Conservation (phyloP, 768 basidiomycete species). For the Boletus edulis region DNA sequence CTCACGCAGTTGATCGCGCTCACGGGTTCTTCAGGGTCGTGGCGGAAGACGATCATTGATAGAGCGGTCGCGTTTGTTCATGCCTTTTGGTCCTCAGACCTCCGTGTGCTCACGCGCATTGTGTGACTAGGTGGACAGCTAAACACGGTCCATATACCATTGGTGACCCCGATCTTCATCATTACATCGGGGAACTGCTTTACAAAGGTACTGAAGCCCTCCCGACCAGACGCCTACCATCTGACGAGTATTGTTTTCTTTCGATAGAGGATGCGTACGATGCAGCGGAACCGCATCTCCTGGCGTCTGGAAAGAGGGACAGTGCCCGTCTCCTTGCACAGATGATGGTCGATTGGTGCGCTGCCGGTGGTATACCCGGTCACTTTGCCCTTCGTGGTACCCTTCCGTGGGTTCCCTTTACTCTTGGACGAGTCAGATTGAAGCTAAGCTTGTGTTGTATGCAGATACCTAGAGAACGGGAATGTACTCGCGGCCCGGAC, state of each 20-base stretch:
- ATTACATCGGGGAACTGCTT: constrained; percentile 86
- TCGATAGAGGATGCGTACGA: constrained; percentile 69
- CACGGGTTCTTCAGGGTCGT: constrained; percentile 71
- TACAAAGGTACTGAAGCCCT: constrained; percentile 61
- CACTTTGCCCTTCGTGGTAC: constrained; percentile 83
- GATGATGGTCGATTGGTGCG: constrained; percentile 83
- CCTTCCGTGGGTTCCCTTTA: constrained; percentile 61
- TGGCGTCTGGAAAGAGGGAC: constrained; percentile 86
- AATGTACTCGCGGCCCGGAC: constrained; percentile 91
- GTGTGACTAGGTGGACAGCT: constrained; percentile 71
- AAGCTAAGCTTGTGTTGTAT: constrained; percentile 5
- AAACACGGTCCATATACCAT: constrained; percentile 75
- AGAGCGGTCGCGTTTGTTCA: constrained; percentile 74
- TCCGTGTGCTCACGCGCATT: constrained; percentile 15
- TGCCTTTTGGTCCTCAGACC: constrained; percentile 4
- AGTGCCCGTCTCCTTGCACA: constrained; percentile 84
- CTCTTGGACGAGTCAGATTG: neutral
- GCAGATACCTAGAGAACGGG: constrained; percentile 76
- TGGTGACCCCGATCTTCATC: constrained; percentile 86
- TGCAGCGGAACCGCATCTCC: constrained; percentile 75
- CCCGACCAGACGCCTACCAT: neutral
- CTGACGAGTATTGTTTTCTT: constrained; percentile 1
- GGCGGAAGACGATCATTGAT: constrained; percentile 90
- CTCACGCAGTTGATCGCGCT: constrained; percentile 91
- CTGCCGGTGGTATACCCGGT: constrained; percentile 50